Conservation (phyloP, 148 eudicot species). For the Spergularia marina region DNA sequence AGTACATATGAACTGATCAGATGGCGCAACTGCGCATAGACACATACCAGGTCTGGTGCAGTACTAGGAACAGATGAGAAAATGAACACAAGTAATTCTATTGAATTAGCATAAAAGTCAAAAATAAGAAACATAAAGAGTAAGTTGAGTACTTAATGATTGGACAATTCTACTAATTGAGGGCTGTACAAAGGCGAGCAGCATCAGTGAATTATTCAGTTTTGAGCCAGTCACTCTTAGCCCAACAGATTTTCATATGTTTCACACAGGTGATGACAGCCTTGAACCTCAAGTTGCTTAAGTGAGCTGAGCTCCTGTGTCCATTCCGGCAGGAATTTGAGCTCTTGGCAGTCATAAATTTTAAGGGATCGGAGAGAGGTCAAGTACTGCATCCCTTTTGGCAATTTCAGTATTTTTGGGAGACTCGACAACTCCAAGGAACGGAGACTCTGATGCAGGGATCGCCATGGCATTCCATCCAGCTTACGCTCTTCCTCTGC, state of each 20-base stretch:
- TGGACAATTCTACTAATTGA: not conserved
- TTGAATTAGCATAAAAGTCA: too few relatives aligned
- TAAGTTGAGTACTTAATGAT: not conserved
- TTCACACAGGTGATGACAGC: not conserved
- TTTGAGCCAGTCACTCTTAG: conserved; percentile 16
- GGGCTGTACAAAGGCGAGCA: not conserved
- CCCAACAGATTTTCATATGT: conserved; percentile 13
- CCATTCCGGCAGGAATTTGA: conserved; percentile 27
- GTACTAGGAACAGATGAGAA: too few relatives aligned
- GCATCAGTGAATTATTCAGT: conserved; percentile 17
- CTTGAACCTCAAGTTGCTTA: not conserved
- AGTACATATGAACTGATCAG: too few relatives aligned
- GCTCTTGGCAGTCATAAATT: not conserved
- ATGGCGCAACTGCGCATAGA: too few relatives aligned
- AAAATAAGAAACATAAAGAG: too few relatives aligned
- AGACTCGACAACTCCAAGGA: conserved; percentile 13
- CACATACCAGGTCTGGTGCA: too few relatives aligned
- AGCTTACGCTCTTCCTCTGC: not conserved
- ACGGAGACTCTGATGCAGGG: conserved; percentile 1
- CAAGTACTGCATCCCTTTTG: conserved; percentile 21
- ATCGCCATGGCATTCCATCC: conserved; percentile 2
- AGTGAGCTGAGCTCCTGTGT: conserved; percentile 23
- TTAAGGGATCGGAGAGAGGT: conserved; percentile 18
- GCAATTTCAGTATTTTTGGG: conserved; percentile 15
- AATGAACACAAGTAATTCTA: too few relatives aligned